Conservation (phyloP, 306 rosid genomes). For the Castanea mollissima region DNA sequence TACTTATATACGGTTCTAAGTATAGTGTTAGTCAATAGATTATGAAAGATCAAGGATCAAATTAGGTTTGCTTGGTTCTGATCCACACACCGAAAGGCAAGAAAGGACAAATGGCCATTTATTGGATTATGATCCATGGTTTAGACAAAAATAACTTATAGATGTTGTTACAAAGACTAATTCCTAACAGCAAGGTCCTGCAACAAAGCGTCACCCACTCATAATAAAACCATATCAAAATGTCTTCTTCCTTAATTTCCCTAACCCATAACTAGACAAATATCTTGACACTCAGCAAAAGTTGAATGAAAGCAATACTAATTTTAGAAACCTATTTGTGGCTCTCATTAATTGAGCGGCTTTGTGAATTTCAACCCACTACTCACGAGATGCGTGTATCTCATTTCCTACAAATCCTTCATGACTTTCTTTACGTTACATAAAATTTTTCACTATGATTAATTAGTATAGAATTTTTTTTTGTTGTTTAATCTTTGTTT, state of each 20-base stretch:
- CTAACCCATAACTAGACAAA: conserved; percentile 20
- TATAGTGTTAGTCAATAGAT: background rate
- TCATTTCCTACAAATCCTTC: too few relatives aligned
- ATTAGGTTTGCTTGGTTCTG: conserved; percentile 21
- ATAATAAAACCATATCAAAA: conserved; percentile 19
- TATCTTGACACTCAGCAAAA: conserved; percentile 34
- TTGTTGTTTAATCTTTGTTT: too few relatives aligned
- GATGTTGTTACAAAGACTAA: conserved; percentile 18
- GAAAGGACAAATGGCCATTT: background rate
- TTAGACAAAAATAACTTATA: conserved; percentile 25
- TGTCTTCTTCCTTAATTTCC: conserved; percentile 28
- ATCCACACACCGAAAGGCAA: conserved; percentile 7
- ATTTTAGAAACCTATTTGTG: conserved; percentile 34
- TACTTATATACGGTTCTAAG: too few relatives aligned
- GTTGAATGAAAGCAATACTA: conserved; percentile 37
- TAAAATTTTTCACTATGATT: too few relatives aligned
- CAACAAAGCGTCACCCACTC: conserved; percentile 21
- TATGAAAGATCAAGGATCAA: background rate
- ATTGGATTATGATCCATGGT: conserved; percentile 20
- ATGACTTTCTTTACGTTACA: too few relatives aligned
- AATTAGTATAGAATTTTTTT: too few relatives aligned
- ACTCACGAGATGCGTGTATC: background rate
- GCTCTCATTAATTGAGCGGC: conserved; percentile 5
- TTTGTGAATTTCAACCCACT: conserved; percentile 13
- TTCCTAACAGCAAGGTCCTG: conserved; percentile 38